Base-by-base conservation (phyloP, 2,329 filamentous ascomycete genomes). In the Purpureocillium lavendulum region DNA sequence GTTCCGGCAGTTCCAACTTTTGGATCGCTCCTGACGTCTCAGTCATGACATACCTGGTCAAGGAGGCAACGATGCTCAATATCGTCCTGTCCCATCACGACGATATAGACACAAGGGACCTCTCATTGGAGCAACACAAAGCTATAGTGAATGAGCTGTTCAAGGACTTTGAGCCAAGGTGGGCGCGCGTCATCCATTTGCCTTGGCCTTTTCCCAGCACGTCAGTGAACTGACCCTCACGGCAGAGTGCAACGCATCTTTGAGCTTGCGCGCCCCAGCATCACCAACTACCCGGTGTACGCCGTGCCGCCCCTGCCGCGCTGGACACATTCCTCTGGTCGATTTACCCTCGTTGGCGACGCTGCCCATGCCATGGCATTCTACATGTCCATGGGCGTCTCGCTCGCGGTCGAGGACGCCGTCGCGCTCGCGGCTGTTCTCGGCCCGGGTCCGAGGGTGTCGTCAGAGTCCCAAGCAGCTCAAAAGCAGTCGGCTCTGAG, bases 11-110 rank as follows among this genome's bases (percentile, higher is more conserved):
- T 31, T 47, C 18, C 9, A 38, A 35, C 17, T n/a, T 39, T 58
- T 49, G 61, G 64, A 57, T 67, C 30, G 64, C 65, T 9, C 52
- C 64, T 14, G 47, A 57, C 13, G 45, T 58, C 4, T 66, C 69
- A 35, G 61, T 64, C 17, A 69, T 70, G 64, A 60, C 62, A 2
- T 67, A 66, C 43, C 54, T 54, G 7, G 68, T 70, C 4, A 55
- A 61, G 1, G 53, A 53, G 3, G 61, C 62, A 1, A 57, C 59
- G 31, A 52, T 60, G 1, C 67, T 67, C 47, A 68, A 69, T 43
- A 61, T 69, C 56, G 66, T 68, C 1, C 51, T 69, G 1, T 64
- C 61, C 4, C 64, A 68, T 41, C 54, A 50, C 12, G 65, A 68
- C 44, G 35, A 47, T 21, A 30, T 46, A 30, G 32, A 47, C 36